Percentiles rank a stretch among this genome's conserved stretches.
phyloP scores from a whole-genome alignment of 2,329 filamentous ascomycete species.

The Didymella keratinophila region DNA sequence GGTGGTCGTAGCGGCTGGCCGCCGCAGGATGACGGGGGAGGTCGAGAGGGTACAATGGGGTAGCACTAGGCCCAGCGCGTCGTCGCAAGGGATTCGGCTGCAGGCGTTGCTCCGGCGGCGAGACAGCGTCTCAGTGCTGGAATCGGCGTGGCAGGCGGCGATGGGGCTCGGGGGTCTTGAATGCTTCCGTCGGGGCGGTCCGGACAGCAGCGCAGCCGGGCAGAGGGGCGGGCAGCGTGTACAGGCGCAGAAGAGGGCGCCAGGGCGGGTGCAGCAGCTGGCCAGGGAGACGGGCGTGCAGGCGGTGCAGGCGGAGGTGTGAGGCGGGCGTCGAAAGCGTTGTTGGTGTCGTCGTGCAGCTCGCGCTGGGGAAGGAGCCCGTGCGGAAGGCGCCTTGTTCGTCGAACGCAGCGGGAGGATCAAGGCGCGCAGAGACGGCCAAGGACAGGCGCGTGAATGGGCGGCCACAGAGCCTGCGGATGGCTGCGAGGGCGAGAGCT shows the following conservation, averaged over 20 bases:
- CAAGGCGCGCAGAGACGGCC: conserved; percentile 1
- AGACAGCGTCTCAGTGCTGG: conserved; percentile 32
- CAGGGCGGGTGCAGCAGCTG: conserved; percentile 29
- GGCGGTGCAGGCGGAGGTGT: conserved; percentile 2
- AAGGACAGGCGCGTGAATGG: background rate
- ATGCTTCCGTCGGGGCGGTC: conserved; percentile 34
- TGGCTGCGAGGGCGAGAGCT: background rate
- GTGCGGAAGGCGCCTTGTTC: conserved; percentile 21
- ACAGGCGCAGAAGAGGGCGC: conserved; percentile 16
- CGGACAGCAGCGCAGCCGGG: conserved; percentile 14
- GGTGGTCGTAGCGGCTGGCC: conserved; percentile 38
- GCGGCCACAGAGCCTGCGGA: background rate
- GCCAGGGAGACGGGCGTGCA: conserved; percentile 2
- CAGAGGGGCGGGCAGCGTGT: conserved; percentile 4
- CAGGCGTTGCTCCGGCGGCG: conserved; percentile 23
- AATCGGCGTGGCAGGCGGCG: conserved; percentile 35
- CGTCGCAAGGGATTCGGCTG: conserved; percentile 35
- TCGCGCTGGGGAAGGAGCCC: conserved; percentile 20
- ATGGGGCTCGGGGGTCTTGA: conserved; percentile 26
- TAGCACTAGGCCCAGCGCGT: conserved; percentile 44
- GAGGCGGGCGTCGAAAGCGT: conserved; percentile 6
- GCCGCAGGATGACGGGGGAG: conserved; percentile 36
- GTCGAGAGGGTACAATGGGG: conserved; percentile 26
- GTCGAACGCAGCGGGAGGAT: conserved; percentile 12
- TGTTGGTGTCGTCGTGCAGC: conserved; percentile 14